Evolutionary conservation across 192 early-diverging fungal species (phyloP).

Genomic region (Gamsiella multidivaricata): DNA sequence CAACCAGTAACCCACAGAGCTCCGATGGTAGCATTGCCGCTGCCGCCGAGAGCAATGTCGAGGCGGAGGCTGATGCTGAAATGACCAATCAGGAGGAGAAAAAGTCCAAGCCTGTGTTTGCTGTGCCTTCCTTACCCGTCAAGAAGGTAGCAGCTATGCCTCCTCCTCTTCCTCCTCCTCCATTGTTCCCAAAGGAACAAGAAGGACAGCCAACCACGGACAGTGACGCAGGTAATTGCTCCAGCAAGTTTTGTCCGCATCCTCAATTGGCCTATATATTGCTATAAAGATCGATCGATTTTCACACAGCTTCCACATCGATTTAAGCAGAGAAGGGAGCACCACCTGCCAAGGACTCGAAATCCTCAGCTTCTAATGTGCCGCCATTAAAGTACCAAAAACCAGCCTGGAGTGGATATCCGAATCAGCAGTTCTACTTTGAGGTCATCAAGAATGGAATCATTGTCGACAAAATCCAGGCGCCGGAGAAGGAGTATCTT

Average conservation of each 20-base stretch:
- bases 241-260: background rate
- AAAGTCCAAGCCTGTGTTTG: conserved; percentile 2
- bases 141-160: conserved; percentile 6
- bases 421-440: conserved; percentile 62
- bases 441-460: conserved; percentile 85
- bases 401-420: conserved; percentile 65
- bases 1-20: conserved; percentile 3
- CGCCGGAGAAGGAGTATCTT: conserved; percentile 65
- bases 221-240: background rate
- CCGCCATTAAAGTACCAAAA: conserved; percentile 68
- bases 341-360: background rate
- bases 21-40: background rate
- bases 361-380: conserved; percentile 11
- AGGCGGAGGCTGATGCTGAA: background rate
- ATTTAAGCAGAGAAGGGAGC: background rate
- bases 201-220: background rate
- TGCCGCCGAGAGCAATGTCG: background rate
- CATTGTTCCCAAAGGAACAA: conserved; percentile 35
- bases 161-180: conserved; percentile 24
- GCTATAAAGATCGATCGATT: too few relatives aligned
- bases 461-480: conserved; percentile 65
- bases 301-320: background rate
- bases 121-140: conserved; percentile 12
- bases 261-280: too few relatives aligned
- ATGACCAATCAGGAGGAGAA: background rate